Evolutionary conservation across 2,329 filamentous ascomycete species (phyloP).

Genomic region (Exserohilum rostratum): DNA sequence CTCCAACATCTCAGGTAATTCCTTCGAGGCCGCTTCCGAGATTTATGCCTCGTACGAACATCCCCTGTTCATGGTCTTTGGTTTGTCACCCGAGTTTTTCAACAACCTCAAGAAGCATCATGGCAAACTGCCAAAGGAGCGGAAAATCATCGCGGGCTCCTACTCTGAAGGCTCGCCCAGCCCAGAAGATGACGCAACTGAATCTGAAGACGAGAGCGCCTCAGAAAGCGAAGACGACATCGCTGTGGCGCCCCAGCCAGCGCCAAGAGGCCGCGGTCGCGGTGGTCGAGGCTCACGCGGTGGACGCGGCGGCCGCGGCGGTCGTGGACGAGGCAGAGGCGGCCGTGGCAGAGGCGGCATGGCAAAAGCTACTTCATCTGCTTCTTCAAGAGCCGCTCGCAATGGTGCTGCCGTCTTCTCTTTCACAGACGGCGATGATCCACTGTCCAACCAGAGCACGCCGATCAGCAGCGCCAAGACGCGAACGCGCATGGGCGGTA

Average conservation of each 20-base stretch:
- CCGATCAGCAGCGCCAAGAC: constrained; percentile 38
- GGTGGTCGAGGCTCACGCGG: constrained; percentile 39
- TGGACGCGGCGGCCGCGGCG: constrained; percentile 36
- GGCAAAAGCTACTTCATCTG: constrained; percentile 32
- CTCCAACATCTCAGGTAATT: constrained; percentile 45
- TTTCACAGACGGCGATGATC: constrained; percentile 44
- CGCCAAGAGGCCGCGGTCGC: constrained; percentile 34
- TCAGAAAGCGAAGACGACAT: constrained; percentile 36
- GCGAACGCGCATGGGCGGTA: constrained; percentile 28
- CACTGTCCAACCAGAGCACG: constrained; percentile 43
- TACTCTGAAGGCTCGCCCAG: constrained; percentile 20
- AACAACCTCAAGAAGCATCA: constrained; percentile 37
- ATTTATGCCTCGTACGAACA: constrained; percentile 42
- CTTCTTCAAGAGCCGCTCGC: constrained; percentile 40
- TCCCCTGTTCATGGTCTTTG: constrained; percentile 44
- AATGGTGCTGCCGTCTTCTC: constrained; percentile 41
- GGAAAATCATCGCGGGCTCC: constrained; percentile 22
- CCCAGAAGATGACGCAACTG: constrained; percentile 25
- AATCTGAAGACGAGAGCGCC: constrained; percentile 26
- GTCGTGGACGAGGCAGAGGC: constrained; percentile 39
- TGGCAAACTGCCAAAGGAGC: constrained; percentile 34
- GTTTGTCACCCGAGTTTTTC: constrained; percentile 42
- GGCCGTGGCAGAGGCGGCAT: constrained; percentile 33
- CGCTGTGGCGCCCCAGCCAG: constrained; percentile 23
- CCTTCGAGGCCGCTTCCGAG: constrained; percentile 34